Percentiles rank a stretch among this genome's conserved stretches.
Evolutionary conservation across 768 basidiomycete species (phyloP).

Genomic region (Lentinula guzmanii): DNA sequence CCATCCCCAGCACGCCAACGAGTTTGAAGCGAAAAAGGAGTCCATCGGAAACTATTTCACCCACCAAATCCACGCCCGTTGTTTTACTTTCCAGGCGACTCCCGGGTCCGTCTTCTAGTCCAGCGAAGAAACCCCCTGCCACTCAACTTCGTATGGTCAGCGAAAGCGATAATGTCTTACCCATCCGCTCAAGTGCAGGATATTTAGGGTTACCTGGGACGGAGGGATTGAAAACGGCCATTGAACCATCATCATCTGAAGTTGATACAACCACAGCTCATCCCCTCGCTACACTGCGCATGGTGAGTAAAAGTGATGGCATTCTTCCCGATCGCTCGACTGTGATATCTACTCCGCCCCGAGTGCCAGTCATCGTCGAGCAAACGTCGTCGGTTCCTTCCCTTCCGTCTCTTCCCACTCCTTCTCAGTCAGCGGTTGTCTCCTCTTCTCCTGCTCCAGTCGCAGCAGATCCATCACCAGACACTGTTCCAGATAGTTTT

Average conservation of each 20-base stretch:
- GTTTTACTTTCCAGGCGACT: not conserved
- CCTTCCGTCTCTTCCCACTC: too few species aligned
- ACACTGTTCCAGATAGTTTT: not conserved
- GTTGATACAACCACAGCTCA: not conserved
- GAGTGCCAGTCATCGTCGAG: not conserved
- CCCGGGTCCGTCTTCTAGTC: not conserved
- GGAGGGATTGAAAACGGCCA: not conserved
- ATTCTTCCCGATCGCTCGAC: not conserved
- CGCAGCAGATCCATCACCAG: not conserved
- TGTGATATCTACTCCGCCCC: not conserved
- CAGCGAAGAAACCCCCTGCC: not conserved
- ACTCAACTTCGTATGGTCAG: not conserved
- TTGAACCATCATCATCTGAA: not conserved
- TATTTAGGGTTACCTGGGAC: not conserved
- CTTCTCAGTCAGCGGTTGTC: not conserved
- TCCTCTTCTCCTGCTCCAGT: not conserved
- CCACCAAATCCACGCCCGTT: constrained; percentile 8
- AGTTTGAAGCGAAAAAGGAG: constrained; percentile 38
- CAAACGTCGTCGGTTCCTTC: not conserved
- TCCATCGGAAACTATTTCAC: constrained; percentile 19
- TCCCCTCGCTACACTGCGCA: not conserved
- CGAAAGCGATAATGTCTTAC: not conserved
- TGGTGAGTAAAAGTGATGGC: not conserved
- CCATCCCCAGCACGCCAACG: constrained; percentile 6
- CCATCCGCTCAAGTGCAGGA: not conserved